phyloP scores from a whole-genome alignment of 768 basidiomycete species.

The Tricholoma saponaceum region DNA sequence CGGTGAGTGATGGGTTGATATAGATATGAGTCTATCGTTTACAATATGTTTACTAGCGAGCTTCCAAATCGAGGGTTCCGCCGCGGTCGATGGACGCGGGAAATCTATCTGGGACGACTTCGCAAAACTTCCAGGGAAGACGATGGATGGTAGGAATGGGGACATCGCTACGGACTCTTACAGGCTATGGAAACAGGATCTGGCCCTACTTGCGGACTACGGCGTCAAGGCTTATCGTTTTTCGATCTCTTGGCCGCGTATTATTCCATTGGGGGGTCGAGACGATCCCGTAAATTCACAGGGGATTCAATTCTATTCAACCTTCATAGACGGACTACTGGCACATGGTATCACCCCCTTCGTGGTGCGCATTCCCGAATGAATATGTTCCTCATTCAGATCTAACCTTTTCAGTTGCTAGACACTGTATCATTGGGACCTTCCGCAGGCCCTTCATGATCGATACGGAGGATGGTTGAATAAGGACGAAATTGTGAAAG shows the following conservation, averaged over 20 bases:
- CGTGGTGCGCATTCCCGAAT: conserved; percentile 31
- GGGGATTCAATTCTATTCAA: conserved; percentile 68
- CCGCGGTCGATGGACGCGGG: conserved; percentile 54
- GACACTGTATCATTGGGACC: conserved; percentile 79
- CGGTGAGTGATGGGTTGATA: conserved; percentile 33
- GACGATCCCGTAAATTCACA: conserved; percentile 68
- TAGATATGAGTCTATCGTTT: not conserved
- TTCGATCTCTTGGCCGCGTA: conserved; percentile 71
- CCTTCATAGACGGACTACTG: conserved; percentile 65
- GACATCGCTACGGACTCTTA: conserved; percentile 74
- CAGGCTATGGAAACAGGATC: conserved; percentile 62
- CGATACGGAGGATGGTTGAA: conserved; percentile 75
- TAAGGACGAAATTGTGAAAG: conserved; percentile 64
- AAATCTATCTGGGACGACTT: conserved; percentile 78
- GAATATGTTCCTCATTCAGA: not conserved
- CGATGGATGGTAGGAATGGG: conserved; percentile 60
- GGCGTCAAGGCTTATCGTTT: conserved; percentile 75
- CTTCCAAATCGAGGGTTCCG: conserved; percentile 75
- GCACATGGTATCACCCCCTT: conserved; percentile 63
- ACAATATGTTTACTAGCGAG: conserved; percentile 36
- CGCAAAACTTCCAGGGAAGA: conserved; percentile 61
- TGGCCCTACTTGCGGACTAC: conserved; percentile 56
- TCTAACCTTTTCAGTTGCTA: conserved; percentile 19
- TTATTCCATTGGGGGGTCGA: conserved; percentile 70
- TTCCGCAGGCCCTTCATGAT: conserved; percentile 70